These are phyloP conservation scores for Orychophragmus violaceus DNA, from an alignment of 345 rosid species.

Conservation along the genomic window DNA sequence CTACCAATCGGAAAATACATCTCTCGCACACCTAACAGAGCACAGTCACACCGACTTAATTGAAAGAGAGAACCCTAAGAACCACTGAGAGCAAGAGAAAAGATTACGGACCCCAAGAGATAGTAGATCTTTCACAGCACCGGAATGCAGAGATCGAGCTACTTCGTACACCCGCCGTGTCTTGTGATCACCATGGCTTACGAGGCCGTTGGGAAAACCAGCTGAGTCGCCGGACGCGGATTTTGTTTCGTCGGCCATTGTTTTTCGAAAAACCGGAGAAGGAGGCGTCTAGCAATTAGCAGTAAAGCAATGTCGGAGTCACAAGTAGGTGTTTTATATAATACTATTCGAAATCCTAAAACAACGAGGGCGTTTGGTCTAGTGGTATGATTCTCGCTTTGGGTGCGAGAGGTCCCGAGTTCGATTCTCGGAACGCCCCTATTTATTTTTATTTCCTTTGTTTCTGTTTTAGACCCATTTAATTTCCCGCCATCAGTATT, in stretches of 20 bases:
- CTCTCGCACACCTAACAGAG: conserved; percentile 60
- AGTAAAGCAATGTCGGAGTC: too few relatives aligned
- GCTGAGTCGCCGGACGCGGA: background rate
- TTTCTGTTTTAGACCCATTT: background rate
- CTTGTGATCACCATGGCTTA: conserved; percentile 18
- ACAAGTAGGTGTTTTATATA: too few relatives aligned
- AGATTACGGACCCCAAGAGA: conserved; percentile 43
- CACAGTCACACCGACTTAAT: background rate
- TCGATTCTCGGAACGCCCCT: conserved; percentile 72
- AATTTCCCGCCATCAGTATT: background rate
- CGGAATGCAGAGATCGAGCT: conserved; percentile 47
- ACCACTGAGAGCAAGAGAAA: background rate
- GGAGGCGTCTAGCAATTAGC: background rate
- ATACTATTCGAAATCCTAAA: too few relatives aligned
- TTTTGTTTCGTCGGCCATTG: conserved; percentile 38
- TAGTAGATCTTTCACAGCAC: conserved; percentile 55
- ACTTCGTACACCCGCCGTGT: conserved; percentile 35
- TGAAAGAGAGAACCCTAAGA: background rate
- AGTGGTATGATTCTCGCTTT: conserved; percentile 89
- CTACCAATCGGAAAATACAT: conserved; percentile 66
- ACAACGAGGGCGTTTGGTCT: conserved; percentile 58
- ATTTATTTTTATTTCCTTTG: background rate
- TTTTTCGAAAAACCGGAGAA: conserved; percentile 2
- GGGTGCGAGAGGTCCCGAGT: conserved; percentile 89
- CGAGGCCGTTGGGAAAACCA: background rate